A percentile compares a stretch with the other conserved stretches of the same genome.
Evolutionary conservation across 2,329 filamentous ascomycete genomes (phyloP).

Genomic region (Fusarium sarcochroum): DNA sequence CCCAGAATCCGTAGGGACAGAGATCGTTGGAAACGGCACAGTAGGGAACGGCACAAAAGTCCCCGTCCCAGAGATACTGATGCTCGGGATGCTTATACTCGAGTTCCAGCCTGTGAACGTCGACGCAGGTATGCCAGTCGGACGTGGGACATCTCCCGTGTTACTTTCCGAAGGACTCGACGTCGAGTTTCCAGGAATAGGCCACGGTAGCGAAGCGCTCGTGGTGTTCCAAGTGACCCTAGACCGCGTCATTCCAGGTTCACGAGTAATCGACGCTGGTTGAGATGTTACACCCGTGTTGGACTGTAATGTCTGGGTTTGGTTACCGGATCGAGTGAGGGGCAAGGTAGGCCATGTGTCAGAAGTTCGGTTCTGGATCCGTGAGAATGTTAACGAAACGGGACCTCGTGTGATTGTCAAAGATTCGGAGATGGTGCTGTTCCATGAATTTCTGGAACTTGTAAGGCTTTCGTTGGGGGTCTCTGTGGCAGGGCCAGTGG

Average conservation of each 20-base stretch:
- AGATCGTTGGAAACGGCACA: neutral
- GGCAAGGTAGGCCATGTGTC: constrained; percentile 1
- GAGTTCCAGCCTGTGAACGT: constrained; percentile 31
- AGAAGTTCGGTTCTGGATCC: neutral
- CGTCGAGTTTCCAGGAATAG: constrained; percentile 28
- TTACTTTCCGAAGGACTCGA: constrained; percentile 14
- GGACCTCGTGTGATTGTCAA: neutral
- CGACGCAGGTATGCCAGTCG: constrained; percentile 7
- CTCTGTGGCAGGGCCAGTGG: neutral
- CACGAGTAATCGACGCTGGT: neutral
- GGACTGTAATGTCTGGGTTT: constrained; percentile 3
- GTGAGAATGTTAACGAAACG: constrained; percentile 5
- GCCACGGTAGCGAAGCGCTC: constrained; percentile 21
- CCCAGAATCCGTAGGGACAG: neutral
- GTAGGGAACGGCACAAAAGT: constrained; percentile 1
- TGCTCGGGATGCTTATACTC: constrained; percentile 17
- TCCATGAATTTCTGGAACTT: constrained; percentile 11
- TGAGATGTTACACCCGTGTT: constrained; percentile 1
- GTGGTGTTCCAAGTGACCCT: neutral
- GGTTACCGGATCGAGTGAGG: constrained; percentile 1
- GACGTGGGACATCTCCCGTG: constrained; percentile 15
- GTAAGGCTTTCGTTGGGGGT: neutral
- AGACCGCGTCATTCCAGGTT: constrained; percentile 20
- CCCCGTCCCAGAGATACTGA: constrained; percentile 6
- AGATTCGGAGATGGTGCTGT: neutral